phyloP scores from a whole-genome alignment of 2,329 filamentous ascomycete species.

The Botrytis fabae region DNA sequence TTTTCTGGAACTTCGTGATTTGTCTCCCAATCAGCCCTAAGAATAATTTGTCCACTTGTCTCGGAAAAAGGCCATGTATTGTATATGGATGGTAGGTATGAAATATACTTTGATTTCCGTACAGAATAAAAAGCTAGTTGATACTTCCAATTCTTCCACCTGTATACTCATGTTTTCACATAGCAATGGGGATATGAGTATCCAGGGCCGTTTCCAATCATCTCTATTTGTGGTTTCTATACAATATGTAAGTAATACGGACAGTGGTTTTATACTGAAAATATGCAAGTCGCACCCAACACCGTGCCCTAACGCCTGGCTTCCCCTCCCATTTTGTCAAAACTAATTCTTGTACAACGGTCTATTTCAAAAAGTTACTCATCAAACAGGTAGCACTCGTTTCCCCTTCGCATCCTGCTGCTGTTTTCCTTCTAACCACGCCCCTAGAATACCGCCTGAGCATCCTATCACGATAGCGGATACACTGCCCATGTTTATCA shows the following conservation, averaged over 20 bases:
- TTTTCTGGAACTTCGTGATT: not conserved
- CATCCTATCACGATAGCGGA: constrained; percentile 15
- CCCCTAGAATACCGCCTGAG: constrained; percentile 7
- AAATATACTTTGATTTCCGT: not conserved
- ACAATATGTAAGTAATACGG: constrained; percentile 1
- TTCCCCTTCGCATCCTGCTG: constrained; percentile 14
- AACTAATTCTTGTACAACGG: not conserved
- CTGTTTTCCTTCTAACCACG: constrained; percentile 8
- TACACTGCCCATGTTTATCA: not conserved
- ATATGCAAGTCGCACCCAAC: not conserved
- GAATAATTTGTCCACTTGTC: not conserved
- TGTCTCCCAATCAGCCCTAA: not conserved
- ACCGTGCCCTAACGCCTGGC: constrained; percentile 3
- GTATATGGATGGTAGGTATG: not conserved
- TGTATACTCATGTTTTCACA: not conserved
- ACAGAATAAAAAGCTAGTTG: not conserved
- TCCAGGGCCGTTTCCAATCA: not conserved
- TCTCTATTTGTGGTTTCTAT: not conserved
- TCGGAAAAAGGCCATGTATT: not conserved
- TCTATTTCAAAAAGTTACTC: not conserved
- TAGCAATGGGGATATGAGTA: too few species aligned
- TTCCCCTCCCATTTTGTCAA: not conserved
- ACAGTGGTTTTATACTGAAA: not conserved
- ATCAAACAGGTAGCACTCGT: constrained; percentile 3
- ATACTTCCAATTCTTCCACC: too few species aligned